Evolutionary conservation across 257 asterid genomes (phyloP).

Genomic region (Solanum appendiculatum): DNA sequence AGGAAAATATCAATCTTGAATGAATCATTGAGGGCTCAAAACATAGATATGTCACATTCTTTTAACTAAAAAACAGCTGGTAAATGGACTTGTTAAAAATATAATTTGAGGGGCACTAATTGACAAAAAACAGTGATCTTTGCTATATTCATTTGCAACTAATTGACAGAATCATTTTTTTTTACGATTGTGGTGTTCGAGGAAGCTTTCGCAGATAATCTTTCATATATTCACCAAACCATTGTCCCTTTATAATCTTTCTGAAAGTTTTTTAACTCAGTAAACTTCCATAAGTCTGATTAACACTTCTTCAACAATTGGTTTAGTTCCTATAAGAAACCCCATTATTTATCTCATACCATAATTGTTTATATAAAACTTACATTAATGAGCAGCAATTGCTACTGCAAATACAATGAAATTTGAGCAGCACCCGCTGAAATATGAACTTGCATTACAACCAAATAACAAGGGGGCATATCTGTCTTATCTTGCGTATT

Average conservation of each 20-base stretch:
- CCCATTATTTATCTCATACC: too few species aligned
- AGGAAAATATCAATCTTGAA: background rate
- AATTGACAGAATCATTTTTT: background rate
- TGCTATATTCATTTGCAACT: background rate
- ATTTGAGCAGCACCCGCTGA: too few species aligned
- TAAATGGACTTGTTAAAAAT: background rate
- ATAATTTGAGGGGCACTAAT: background rate
- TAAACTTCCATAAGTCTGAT: background rate
- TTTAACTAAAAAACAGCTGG: background rate
- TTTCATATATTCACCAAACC: background rate
- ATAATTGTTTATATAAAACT: too few species aligned
- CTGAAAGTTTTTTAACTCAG: background rate
- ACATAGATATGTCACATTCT: background rate
- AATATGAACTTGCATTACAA: too few species aligned
- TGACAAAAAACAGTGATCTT: background rate
- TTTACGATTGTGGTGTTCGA: background rate
- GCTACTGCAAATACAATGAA: too few species aligned
- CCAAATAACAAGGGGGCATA: too few species aligned
- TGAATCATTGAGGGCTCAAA: background rate
- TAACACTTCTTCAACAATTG: background rate
- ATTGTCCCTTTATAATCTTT: background rate
- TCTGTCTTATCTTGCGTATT: too few species aligned
- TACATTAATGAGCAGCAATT: too few species aligned
- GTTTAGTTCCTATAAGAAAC: background rate
- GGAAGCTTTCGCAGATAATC: background rate